Evolutionary conservation across 1,139 yeast genomes (phyloP).

Genomic region (Kazachstania sp.): DNA sequence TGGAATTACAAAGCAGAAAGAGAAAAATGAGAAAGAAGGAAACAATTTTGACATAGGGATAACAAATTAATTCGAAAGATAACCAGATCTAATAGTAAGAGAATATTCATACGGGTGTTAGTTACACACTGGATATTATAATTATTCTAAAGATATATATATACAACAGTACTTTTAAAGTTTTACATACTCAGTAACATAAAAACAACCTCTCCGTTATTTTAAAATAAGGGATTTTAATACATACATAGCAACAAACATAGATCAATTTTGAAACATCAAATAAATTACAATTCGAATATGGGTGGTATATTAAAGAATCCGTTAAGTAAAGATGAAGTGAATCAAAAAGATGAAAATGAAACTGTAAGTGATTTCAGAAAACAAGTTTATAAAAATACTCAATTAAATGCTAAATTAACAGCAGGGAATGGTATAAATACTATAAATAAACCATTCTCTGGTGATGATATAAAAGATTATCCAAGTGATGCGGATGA

Average conservation of each 20-base stretch:
- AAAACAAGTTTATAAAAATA: slow-evolving; percentile 41
- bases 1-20: too few relatives aligned
- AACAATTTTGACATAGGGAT: too few relatives aligned
- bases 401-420: slow-evolving; percentile 38
- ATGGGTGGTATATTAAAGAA: slow-evolving; percentile 38
- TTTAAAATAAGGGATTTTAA: background rate
- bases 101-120: too few relatives aligned
- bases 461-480: background rate
- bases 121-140: too few relatives aligned
- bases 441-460: slow-evolving; percentile 1
- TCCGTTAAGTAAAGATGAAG: slow-evolving; percentile 24
- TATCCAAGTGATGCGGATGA: background rate
- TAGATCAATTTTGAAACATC: background rate
- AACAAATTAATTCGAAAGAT: too few relatives aligned
- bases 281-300: background rate
- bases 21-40: too few relatives aligned
- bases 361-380: slow-evolving; percentile 41
- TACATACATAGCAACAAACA: background rate
- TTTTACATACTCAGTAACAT: too few relatives aligned
- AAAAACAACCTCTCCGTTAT: too few relatives aligned
- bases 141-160: too few relatives aligned
- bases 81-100: too few relatives aligned
- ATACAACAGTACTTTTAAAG: too few relatives aligned
- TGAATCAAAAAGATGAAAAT: slow-evolving; percentile 12
- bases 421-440: slow-evolving; percentile 15